These are phyloP conservation scores for Pulicaria dysenterica DNA, from an alignment of 129 eudicot genomes.

Conservation along the genomic window DNA sequence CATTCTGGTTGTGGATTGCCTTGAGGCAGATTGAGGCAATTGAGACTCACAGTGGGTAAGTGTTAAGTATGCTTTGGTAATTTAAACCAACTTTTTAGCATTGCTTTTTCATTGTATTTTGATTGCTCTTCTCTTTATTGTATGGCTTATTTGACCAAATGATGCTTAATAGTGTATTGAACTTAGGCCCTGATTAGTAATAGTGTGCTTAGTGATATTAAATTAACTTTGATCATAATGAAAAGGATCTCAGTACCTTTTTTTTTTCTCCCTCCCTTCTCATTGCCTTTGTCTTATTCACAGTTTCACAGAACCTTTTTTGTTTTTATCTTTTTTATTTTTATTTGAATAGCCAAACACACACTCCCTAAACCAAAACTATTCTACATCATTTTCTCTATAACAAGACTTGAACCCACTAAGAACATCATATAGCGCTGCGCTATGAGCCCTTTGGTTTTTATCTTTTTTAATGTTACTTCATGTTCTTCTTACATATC, in stretches of 20 bases:
- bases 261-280: constrained; percentile 11
- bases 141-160: constrained; percentile 20
- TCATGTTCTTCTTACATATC: background rate
- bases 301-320: too few relatives aligned
- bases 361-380: too few relatives aligned
- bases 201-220: constrained; percentile 14
- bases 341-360: too few relatives aligned
- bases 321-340: too few relatives aligned
- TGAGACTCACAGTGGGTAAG: constrained; percentile 95
- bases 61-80: constrained; percentile 26
- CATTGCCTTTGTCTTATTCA: constrained; percentile 5
- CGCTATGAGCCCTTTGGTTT: too few relatives aligned
- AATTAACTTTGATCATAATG: constrained; percentile 23
- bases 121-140: constrained; percentile 9
- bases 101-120: constrained; percentile 12
- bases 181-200: constrained; percentile 23
- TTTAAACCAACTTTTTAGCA: constrained; percentile 9
- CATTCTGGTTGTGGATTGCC: constrained; percentile 84
- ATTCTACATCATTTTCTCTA: too few relatives aligned
- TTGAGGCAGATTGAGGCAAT: constrained; percentile 88
- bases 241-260: constrained; percentile 9
- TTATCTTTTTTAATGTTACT: background rate
- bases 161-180: constrained; percentile 12
- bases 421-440: too few relatives aligned
- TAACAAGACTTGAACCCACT: too few relatives aligned